Percentiles rank a stretch among this genome's conserved stretches.
Conservation (phyloP, 2,329 filamentous ascomycete species). For the Rhinocladiella similis region DNA sequence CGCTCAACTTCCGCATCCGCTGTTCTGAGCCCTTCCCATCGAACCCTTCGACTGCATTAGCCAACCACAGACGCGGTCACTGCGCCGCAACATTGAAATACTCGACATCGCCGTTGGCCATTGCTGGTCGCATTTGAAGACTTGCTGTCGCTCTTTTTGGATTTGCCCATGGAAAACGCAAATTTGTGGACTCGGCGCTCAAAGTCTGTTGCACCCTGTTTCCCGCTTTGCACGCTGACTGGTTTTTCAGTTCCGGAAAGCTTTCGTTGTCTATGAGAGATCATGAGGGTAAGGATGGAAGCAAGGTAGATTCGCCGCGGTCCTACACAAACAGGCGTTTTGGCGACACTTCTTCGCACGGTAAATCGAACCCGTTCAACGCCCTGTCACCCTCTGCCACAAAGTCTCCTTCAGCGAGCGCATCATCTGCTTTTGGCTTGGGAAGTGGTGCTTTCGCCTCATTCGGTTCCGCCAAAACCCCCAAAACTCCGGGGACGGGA, state of each 20-base stretch:
- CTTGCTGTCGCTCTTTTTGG: constrained; percentile 8
- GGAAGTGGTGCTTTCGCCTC: constrained; percentile 95
- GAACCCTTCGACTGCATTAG: not conserved
- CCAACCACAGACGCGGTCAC: not conserved
- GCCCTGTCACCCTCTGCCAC: constrained; percentile 69
- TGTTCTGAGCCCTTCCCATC: not conserved
- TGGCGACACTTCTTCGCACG: constrained; percentile 71
- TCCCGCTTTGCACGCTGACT: constrained; percentile 28
- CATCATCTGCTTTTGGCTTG: constrained; percentile 87
- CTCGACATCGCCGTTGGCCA: not conserved
- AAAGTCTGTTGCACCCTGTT: constrained; percentile 40
- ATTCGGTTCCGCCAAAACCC: constrained; percentile 83
- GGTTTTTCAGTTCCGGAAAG: constrained; percentile 69
- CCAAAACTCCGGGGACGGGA: constrained; percentile 64
- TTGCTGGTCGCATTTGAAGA: not conserved
- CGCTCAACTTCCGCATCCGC: not conserved
- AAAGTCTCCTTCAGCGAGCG: constrained; percentile 72
- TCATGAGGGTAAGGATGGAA: constrained; percentile 54
- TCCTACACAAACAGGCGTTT: constrained; percentile 71
- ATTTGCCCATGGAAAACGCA: constrained; percentile 49
- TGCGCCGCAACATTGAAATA: not conserved
- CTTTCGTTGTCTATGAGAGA: constrained; percentile 81
- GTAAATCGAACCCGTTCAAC: constrained; percentile 75
- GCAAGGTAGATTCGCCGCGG: constrained; percentile 60
- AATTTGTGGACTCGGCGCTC: constrained; percentile 52